Conservation (phyloP, 345 rosid species). For the Melaleuca alternifolia region DNA sequence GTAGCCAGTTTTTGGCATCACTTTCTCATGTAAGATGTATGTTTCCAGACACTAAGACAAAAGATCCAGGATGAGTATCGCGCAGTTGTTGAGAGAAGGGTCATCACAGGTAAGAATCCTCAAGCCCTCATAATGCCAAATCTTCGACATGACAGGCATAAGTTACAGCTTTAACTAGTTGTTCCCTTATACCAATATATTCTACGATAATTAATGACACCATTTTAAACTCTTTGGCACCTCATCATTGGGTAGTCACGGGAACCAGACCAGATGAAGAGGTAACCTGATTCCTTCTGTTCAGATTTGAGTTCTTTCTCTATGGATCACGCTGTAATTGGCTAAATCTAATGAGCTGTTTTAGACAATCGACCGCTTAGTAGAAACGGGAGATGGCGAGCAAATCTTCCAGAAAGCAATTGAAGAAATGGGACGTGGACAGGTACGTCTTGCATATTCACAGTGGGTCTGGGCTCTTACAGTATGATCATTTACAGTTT, state of each 20-base stretch:
- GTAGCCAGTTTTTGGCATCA: neutral
- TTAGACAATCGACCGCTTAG: slow-evolving; percentile 76
- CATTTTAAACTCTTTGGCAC: neutral
- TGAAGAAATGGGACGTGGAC: slow-evolving; percentile 89
- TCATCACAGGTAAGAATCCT: slow-evolving; percentile 53
- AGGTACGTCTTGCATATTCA: slow-evolving; percentile 26
- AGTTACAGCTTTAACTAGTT: neutral
- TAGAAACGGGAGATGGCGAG: slow-evolving; percentile 92
- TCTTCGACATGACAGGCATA: neutral
- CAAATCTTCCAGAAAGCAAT: slow-evolving; percentile 90
- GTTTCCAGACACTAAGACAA: slow-evolving; percentile 63
- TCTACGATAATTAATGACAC: neutral
- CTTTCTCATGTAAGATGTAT: neutral
- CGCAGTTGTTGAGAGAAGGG: slow-evolving; percentile 83
- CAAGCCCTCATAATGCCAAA: neutral
- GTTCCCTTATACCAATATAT: neutral
- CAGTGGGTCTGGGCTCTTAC: neutral
- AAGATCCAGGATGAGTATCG: slow-evolving; percentile 87
- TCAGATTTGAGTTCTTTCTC: neutral
- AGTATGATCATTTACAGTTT: neutral
- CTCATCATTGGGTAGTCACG: slow-evolving; percentile 21
- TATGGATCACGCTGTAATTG: slow-evolving; percentile 11
- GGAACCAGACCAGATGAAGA: slow-evolving; percentile 65
- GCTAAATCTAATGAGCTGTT: neutral
- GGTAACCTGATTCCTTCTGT: slow-evolving; percentile 21